These are phyloP conservation scores for Linum usitatissimum DNA, from an alignment of 345 rosid genomes.

Conservation along the genomic window DNA sequence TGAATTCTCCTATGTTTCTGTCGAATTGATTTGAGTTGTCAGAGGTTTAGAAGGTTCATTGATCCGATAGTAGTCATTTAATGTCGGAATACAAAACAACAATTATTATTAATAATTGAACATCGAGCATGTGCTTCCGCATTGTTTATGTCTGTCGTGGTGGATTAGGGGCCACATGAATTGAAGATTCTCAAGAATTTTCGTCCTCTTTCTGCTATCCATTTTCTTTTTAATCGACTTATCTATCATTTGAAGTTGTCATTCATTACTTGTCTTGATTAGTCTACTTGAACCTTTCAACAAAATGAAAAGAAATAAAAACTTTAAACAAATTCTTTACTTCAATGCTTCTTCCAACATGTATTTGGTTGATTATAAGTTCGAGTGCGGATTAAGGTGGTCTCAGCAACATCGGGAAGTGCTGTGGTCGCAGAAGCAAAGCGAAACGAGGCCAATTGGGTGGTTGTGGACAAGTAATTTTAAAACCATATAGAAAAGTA, in stretches of 20 bases:
- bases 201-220: too few species aligned
- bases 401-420: slow-evolving; percentile 33
- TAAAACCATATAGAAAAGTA: slow-evolving; percentile 31
- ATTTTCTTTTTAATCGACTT: too few species aligned
- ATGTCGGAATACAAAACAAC: slow-evolving; percentile 17
- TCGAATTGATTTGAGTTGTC: slow-evolving; percentile 11
- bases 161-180: slow-evolving; percentile 6
- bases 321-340: background rate
- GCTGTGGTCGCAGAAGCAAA: slow-evolving; percentile 57
- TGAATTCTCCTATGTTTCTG: background rate
- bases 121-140: slow-evolving; percentile 7
- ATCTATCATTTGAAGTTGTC: too few species aligned
- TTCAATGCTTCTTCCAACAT: background rate
- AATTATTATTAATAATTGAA: slow-evolving; percentile 13
- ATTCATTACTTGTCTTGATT: too few species aligned
- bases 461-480: slow-evolving; percentile 76
- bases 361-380: slow-evolving; percentile 30
- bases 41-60: slow-evolving; percentile 17
- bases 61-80: slow-evolving; percentile 9
- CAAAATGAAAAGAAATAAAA: background rate
- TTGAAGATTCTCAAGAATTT: background rate
- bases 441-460: slow-evolving; percentile 56
- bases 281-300: background rate
- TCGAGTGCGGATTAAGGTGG: slow-evolving; percentile 60
- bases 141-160: slow-evolving; percentile 6